A percentile compares a stretch with the other conserved stretches of the same genome.
Evolutionary conservation across 2,329 filamentous ascomycete genomes (phyloP).

Genomic region (Berkeleyomyces basicola): DNA sequence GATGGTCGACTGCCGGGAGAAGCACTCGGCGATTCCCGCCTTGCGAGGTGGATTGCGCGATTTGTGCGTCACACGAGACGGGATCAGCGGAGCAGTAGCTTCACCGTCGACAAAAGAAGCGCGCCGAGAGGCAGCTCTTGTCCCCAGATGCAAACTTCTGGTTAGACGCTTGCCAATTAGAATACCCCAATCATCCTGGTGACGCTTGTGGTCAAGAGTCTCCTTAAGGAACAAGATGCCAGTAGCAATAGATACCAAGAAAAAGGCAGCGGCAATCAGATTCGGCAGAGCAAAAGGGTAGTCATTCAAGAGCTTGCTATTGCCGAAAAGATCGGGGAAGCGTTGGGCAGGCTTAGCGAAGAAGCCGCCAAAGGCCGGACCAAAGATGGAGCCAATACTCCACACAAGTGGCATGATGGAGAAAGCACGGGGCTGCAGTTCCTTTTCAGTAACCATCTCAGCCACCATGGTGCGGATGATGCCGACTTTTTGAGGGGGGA

Average conservation of each 20-base stretch:
- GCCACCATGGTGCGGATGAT: slow-evolving; percentile 87
- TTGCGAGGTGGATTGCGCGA: slow-evolving; percentile 11
- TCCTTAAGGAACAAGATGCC: slow-evolving; percentile 73
- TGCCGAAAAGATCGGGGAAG: slow-evolving; percentile 53
- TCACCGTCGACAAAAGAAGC: slow-evolving; percentile 39
- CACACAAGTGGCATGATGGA: slow-evolving; percentile 85
- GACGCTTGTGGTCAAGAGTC: slow-evolving; percentile 57
- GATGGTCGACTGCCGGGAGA: slow-evolving; percentile 56
- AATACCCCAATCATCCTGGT: slow-evolving; percentile 58
- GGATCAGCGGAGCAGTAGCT: slow-evolving; percentile 37
- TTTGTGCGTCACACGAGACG: slow-evolving; percentile 19
- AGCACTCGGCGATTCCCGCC: slow-evolving; percentile 43
- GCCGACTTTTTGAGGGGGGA: slow-evolving; percentile 39
- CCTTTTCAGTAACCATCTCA: slow-evolving; percentile 75
- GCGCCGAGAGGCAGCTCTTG: slow-evolving; percentile 22
- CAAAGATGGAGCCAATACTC: slow-evolving; percentile 75
- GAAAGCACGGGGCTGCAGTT: slow-evolving; percentile 77
- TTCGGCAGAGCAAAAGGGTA: slow-evolving; percentile 82
- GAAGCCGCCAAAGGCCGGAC: slow-evolving; percentile 73
- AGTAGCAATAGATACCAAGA: slow-evolving; percentile 56
- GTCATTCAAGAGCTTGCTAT: slow-evolving; percentile 47
- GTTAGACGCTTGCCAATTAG: slow-evolving; percentile 52
- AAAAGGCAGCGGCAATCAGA: slow-evolving; percentile 57
- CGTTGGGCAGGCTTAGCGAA: slow-evolving; percentile 67
- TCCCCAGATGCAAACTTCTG: slow-evolving; percentile 20